A percentile compares a stretch with the other conserved stretches of the same genome.
These are phyloP conservation scores for Suillus lakei DNA, from an alignment of 768 basidiomycete species.

Conservation along the genomic window DNA sequence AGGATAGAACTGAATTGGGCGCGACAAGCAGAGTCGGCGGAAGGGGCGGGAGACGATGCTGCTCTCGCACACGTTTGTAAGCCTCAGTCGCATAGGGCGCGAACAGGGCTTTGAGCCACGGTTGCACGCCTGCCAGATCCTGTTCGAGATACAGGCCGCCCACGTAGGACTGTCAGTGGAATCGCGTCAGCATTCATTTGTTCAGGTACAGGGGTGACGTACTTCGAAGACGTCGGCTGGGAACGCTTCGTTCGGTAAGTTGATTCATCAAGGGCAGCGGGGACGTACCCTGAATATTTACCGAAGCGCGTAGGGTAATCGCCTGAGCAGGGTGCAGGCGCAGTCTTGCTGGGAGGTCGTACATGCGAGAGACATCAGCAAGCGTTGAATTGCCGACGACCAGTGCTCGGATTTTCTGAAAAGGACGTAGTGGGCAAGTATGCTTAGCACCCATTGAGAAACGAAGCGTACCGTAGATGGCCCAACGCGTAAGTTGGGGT, in stretches of 20 bases:
- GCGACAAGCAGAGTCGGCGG: constrained; percentile 23
- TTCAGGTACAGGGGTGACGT: constrained; percentile 1
- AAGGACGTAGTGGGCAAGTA: not conserved
- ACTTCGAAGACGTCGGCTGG: constrained; percentile 85
- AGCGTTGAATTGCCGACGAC: constrained; percentile 77
- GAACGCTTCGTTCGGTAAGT: not conserved
- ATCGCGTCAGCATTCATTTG: constrained; percentile 4
- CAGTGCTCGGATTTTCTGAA: constrained; percentile 77
- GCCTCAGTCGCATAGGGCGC: constrained; percentile 64
- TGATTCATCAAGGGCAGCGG: not conserved
- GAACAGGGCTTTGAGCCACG: constrained; percentile 69
- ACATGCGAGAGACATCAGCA: constrained; percentile 70
- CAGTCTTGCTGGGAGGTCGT: constrained; percentile 64
- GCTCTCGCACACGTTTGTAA: constrained; percentile 63
- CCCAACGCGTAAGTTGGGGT: constrained; percentile 75
- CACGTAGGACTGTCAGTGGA: constrained; percentile 64
- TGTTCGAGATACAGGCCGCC: constrained; percentile 79
- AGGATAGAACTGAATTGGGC: constrained; percentile 2
- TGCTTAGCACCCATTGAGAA: not conserved
- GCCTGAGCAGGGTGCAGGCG: constrained; percentile 75
- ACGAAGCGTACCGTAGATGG: constrained; percentile 65
- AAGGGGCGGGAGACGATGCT: constrained; percentile 66
- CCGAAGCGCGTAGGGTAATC: constrained; percentile 69
- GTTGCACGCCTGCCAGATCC: constrained; percentile 57
- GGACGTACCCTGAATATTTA: constrained; percentile 69